Base-by-base conservation (phyloP, 116 monocot genomes). In the Thalassia testudinum region DNA sequence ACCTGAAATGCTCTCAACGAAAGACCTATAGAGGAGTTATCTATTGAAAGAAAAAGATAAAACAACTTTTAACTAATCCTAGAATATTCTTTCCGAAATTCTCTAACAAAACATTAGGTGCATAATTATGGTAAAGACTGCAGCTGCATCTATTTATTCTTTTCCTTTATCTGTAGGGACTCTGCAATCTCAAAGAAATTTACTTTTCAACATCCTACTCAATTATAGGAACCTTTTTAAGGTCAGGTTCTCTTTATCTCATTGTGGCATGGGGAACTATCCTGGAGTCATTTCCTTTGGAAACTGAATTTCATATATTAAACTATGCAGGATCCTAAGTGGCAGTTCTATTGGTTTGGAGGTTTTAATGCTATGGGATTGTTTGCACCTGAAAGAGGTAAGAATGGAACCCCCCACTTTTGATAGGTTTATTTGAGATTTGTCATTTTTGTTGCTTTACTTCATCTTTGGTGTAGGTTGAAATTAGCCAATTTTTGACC, bases 311-410 rank as follows among this genome's bases (percentile, higher is more conserved):
- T 67, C 23, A 57, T 34, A 49, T 37, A 19, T 69, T 62, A 24
- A 43, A 16, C 65, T 64, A 43, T 53, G 61, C 57, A 89, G 89
- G 74, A 72, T 74, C 61, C 68, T 80, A 49, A 57, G 66, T 37
- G 69, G 50, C 25, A 62, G 58, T 37, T 49, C 62, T 43, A 71
- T 56, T 70, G 49, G 37, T 38, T 43, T 89, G 30, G 89, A 89
- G 61, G 60, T 76, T 42, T 59, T 89, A 62, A 75, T 80, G 17
- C 68, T 89, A 21, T 66, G 74, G 17, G 77, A 89, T 60, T 89
- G 80, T 56, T 55, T 80, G 52, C 73, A 80, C 69, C 80, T 89
- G 47, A 89, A 71, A 66, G 80, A 76, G 66, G 89, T 83, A 60
- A 76, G 81, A 30, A 45, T 48, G 1, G 42, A n/a, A 42, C n/a